phyloP scores from a whole-genome alignment of 148 eudicot species.

The Talinum fruticosum region DNA sequence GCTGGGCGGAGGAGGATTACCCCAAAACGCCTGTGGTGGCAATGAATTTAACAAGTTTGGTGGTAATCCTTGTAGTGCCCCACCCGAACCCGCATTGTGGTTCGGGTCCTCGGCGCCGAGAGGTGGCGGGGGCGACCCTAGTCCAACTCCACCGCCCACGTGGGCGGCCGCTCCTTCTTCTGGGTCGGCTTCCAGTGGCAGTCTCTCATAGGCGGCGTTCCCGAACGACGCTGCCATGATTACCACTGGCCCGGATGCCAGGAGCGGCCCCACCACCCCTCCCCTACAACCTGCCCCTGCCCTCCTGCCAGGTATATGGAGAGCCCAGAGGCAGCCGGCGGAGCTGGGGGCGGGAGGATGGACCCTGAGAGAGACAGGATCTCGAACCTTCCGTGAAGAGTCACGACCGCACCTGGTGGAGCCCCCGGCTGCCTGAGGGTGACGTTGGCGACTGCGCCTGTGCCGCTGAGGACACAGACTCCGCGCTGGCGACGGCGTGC shows the following conservation, averaged over 20 bases:
- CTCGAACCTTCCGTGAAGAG: constrained; percentile 42
- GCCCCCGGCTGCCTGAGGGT: constrained; percentile 34
- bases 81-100: background rate
- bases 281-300: constrained; percentile 47
- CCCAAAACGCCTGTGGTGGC: constrained; percentile 35
- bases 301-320: constrained; percentile 41
- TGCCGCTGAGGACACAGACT: constrained; percentile 33
- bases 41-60: constrained; percentile 35
- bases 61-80: constrained; percentile 23
- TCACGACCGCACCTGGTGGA: constrained; percentile 34
- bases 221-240: constrained; percentile 49
- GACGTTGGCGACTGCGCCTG: constrained; percentile 37
- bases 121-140: background rate
- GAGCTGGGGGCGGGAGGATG: constrained; percentile 42
- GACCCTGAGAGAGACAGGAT: constrained; percentile 36
- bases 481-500: constrained; percentile 42
- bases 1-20: constrained; percentile 15
- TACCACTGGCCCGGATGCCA: constrained; percentile 38
- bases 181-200: constrained; percentile 32
- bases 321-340: constrained; percentile 40
- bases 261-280: constrained; percentile 37
- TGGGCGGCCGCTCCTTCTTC: no score
- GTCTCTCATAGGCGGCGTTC: constrained; percentile 43
- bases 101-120: background rate
- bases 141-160: background rate